These are phyloP conservation scores for Ascochyta lentis DNA, from an alignment of 2,329 filamentous ascomycete genomes.

Conservation along the genomic window DNA sequence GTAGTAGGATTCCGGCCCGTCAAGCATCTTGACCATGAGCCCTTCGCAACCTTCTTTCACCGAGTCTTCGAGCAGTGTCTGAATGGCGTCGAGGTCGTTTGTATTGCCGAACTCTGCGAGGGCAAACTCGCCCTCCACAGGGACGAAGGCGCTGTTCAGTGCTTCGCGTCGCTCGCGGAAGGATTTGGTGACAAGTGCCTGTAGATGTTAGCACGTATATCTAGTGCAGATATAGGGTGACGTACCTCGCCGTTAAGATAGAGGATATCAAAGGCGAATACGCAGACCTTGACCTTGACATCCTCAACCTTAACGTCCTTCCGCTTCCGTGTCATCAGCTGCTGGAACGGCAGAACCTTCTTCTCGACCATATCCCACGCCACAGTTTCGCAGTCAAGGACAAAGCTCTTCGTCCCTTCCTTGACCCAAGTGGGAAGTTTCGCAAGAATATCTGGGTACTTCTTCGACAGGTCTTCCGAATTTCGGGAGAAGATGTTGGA, in stretches of 20 bases:
- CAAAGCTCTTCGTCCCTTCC: constrained; percentile 87
- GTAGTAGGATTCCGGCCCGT: constrained; percentile 90
- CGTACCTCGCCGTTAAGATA: constrained; percentile 85
- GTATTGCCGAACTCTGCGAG: constrained; percentile 89
- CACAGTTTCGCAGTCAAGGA: constrained; percentile 97
- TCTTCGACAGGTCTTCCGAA: constrained; percentile 95
- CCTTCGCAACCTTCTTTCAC: constrained; percentile 97
- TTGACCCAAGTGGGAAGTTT: constrained; percentile 92
- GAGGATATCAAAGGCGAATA: constrained; percentile 94
- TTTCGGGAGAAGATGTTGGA: constrained; percentile 96
- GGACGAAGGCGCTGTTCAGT: constrained; percentile 74
- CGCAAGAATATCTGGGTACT: constrained; percentile 92
- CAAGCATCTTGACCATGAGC: constrained; percentile 99
- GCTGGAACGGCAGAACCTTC: constrained; percentile 96
- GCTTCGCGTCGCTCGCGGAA: constrained; percentile 83
- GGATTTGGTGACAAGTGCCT: constrained; percentile 82
- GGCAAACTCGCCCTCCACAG: constrained; percentile 86
- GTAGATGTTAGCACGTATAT: constrained; percentile 27
- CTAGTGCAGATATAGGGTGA: neutral
- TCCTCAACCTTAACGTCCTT: constrained; percentile 97
- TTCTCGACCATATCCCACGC: constrained; percentile 95
- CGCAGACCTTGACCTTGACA: constrained; percentile 94
- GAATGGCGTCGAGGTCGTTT: constrained; percentile 91
- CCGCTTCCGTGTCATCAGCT: constrained; percentile 96
- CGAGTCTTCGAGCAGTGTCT: constrained; percentile 88